Base-by-base conservation (phyloP, 225 moss, liverwort and hornwort species). In the Polytrichum commune region DNA sequence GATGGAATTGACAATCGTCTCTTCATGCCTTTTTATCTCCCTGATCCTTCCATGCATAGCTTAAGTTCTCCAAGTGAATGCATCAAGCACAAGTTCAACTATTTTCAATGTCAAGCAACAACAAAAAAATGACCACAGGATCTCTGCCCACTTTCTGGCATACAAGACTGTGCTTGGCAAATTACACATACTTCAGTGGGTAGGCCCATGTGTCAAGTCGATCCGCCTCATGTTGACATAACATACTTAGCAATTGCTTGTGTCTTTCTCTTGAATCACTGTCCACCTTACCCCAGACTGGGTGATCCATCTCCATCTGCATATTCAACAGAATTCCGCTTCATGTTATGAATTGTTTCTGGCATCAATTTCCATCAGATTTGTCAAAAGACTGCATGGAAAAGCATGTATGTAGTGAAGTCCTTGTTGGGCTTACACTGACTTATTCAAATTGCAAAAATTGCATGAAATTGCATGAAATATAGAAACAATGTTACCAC, bases 201-300 rank as follows among this genome's bases (percentile, higher is more conserved):
- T 90, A 75, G 61, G 95, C 95, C 95, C 95, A 95, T 58, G 91
- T 88, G 60, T 95, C 88, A 70, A 95, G 81, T 71, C 93, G 85
- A 55, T 95, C 95, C 54, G 91, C 73, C 84, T 95, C 93, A 75
- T 91, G 82, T 53, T 93, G 91, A 76, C 89, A 90, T 64, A 95
- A 77, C 82, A 93, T 83, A 72, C 86, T 73, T 56, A 93, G 74
- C 56, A 95, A 79, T 55, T 91, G 91, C 74, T 88, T 95, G 66
- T 84, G 86, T 69, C 70, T 85, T 30, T 76, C 84, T 68, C 69
- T 86, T 57, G 77, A 35, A 57, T 93, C 93, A 25, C 73, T 76
- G 63, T 88, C 82, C 68, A 72, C 53, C 67, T 75, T 79, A 19
- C 89, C 79, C 91, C 89, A 93, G 68, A 91, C 80, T 6, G 86